Conservation (phyloP, 192 early-diverging fungal species). For the Borealophlyctis nickersoniae region DNA sequence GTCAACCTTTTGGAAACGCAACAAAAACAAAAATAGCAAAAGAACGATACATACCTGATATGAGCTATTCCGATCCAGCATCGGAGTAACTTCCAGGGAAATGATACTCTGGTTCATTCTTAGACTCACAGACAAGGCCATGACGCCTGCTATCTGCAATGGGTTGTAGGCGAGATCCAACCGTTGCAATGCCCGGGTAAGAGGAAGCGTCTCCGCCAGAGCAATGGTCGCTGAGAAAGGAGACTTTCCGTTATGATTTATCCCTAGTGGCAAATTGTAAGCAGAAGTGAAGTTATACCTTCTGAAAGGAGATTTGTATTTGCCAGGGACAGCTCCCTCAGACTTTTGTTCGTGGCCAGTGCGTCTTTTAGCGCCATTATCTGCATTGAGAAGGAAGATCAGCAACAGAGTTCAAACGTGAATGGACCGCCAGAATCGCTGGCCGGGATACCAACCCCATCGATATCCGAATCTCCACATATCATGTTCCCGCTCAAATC, state of each 20-base stretch:
- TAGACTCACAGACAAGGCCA: conserved; percentile 78
- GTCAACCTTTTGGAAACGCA: too few species aligned
- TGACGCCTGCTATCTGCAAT: conserved; percentile 73
- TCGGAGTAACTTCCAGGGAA: conserved; percentile 61
- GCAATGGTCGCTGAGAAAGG: conserved; percentile 67
- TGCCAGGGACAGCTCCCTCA: conserved; percentile 63
- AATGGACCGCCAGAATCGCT: conserved; percentile 3
- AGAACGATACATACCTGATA: background rate
- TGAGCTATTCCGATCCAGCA: conserved; percentile 4
- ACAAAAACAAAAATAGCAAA: too few species aligned
- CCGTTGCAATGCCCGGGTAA: conserved; percentile 61
- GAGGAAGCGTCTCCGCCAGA: conserved; percentile 77
- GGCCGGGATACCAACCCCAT: conserved; percentile 28
- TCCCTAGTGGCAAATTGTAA: conserved; percentile 8
- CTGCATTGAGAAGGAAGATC: background rate
- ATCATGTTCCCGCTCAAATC: conserved; percentile 59
- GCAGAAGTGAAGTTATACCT: conserved; percentile 30
- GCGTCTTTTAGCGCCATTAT: conserved; percentile 36
- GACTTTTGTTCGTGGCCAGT: conserved; percentile 56
- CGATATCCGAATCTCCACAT: conserved; percentile 38
- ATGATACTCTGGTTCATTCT: conserved; percentile 74
- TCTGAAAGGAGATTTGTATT: conserved; percentile 64
- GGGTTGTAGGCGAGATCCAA: conserved; percentile 78
- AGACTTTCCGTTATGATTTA: too few species aligned
- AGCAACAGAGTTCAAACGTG: background rate